Base-by-base conservation (phyloP, 2,329 filamentous ascomycete genomes). In the Aspergillus persii region DNA sequence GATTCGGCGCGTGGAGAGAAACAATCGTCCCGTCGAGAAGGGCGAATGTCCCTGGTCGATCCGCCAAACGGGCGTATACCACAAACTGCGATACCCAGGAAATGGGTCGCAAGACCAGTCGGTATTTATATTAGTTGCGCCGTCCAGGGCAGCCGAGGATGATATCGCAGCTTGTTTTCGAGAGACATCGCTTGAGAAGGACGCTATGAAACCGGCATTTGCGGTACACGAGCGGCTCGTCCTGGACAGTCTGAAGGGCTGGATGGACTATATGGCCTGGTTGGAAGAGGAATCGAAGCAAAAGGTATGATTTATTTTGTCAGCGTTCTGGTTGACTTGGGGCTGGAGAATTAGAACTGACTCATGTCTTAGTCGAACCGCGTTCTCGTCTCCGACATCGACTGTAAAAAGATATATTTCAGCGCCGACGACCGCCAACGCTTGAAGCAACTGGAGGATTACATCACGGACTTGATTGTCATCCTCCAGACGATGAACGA, bases 261-360 rank as follows among this genome's bases (percentile, higher is more conserved):
- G 61, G 61, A 57, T 55, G 51, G 61, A 62, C 12, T 63, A 63
- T 44, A 60, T 60, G 60, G 56, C 41, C 36, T 63, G 54, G 61
- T 39, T 63, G 7, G 61, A 63, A 46, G 55, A 50, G 11, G 54
- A 62, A 30, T 49, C 48, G 18, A 62, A 55, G 31, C 47, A 58
- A 44, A 57, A 54, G 49, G 61, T 63, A 15, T 52, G 27, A 29
- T 48, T 11, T 4, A 2, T 39, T 46, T 9, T 53, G 18, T 23
- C 18, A 23, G 18, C 18, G 18, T 23, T 23, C 18, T 23, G 18
- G 18, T 23, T 23, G 18, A 23, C 18, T 23, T 23, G 18, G 18
- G 18, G 18, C 18, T 23, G 18, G 18, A 23, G 18, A 23, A 23
- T 23, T 23, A 23, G 9, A 30, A 27, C 51, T 60, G 27, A 57